Base-by-base conservation (phyloP, 2,329 filamentous ascomycete genomes). In the Penicillium sp. region DNA sequence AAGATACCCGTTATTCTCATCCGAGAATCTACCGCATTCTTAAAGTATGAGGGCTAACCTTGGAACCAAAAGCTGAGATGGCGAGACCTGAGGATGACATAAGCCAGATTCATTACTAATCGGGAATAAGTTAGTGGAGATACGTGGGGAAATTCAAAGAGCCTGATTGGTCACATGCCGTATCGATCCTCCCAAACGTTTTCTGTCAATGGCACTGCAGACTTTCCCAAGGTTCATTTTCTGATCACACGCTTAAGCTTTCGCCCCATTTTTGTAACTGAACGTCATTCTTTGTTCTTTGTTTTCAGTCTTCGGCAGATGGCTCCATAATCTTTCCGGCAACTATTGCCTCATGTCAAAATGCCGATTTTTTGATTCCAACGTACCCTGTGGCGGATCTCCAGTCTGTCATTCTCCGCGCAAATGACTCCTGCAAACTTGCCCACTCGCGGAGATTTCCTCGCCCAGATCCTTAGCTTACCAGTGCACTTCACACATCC, bases 131-230 rank as follows among this genome's bases (percentile, higher is more conserved):
- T n/a, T n/a, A 37, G 15, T 37, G 33, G 14, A 23, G 14, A 33
- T 9, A 33, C 31, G 15, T 23, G 22, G 29, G 25, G 25, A 45
- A 45, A 14, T 23, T 49, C 14, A 15, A 12, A 1, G 2, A 8
- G 12, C 31, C 25, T 42, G 6, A 54, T 54, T 54, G 41, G 53
- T 14, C 29, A 22, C 29, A 29, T 41, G 33, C 29, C 25, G 63
- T n/a, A n/a, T 58, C 60, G 63, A 65, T 65, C 63, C 47, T 51
- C 47, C 55, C 51, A 54, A 63, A 56, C 63, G 63, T 60, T 62
- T 62, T 57, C 61, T 62, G 61, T 64, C 61, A 60, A 43, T 31
- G 31, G n/a, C 27, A 40, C 41, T 51, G 33, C 43, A 44, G 31
- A 35, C 6, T 40, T 22, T 46, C 40, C 49, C 42, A 33, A 46